Conservation (phyloP, 441 rosid species). For the Arabidopsis lyrata region DNA sequence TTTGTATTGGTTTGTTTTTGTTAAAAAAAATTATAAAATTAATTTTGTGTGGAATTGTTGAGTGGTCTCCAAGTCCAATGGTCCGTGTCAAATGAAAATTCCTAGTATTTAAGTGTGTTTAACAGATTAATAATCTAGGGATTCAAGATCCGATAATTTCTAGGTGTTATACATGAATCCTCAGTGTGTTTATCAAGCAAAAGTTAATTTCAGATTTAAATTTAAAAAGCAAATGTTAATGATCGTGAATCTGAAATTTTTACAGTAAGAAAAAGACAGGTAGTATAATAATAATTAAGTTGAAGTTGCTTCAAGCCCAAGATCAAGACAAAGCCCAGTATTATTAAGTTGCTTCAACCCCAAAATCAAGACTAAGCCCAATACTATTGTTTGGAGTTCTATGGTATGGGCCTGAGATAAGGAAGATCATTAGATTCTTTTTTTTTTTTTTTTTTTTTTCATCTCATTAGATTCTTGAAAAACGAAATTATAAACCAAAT, state of each 20-base stretch:
- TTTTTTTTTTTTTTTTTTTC: too few relatives aligned
- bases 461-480: too few relatives aligned
- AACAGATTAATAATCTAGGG: not conserved
- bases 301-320: too few relatives aligned
- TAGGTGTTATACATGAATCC: not conserved
- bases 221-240: not conserved
- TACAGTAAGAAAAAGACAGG: too few relatives aligned
- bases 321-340: too few relatives aligned
- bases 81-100: constrained; percentile 11
- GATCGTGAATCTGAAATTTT: not conserved
- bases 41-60: constrained; percentile 13
- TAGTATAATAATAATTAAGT: too few relatives aligned
- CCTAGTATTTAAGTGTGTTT: not conserved
- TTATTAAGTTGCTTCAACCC: not conserved
- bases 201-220: not conserved
- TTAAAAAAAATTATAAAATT: not conserved
- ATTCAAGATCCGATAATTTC: not conserved
- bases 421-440: too few relatives aligned
- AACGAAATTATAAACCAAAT: too few relatives aligned
- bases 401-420: constrained; percentile 14
- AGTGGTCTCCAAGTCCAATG: not conserved
- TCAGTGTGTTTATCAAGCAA: not conserved
- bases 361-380: not conserved
- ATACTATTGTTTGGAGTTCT: not conserved
- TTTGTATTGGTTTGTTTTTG: too few relatives aligned